Evolutionary conservation across 345 rosid genomes (phyloP).

Genomic region (Nephelium lappaceum): DNA sequence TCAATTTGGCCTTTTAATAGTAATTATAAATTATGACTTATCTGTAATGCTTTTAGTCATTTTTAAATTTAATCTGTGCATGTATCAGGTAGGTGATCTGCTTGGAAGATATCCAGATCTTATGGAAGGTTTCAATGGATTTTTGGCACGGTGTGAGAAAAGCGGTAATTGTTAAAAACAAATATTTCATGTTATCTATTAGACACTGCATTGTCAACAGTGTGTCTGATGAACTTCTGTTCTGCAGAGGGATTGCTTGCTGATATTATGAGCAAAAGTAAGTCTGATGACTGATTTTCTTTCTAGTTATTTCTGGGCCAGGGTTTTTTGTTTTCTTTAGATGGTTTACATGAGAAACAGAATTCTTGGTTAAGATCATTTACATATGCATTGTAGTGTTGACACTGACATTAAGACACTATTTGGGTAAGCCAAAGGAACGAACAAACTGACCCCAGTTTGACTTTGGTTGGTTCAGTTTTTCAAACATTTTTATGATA

Average conservation of each 20-base stretch:
- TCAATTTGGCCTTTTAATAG: conserved; percentile 2
- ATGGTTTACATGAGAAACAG: background rate
- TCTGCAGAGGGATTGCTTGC: conserved; percentile 87
- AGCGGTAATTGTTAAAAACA: conserved; percentile 51
- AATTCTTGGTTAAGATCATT: background rate
- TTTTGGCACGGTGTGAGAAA: conserved; percentile 86
- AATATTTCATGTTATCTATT: conserved; percentile 19
- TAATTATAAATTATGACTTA: background rate
- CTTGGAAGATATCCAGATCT: conserved; percentile 84
- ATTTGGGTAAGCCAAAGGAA: background rate
- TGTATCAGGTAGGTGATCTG: conserved; percentile 67
- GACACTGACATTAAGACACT: background rate
- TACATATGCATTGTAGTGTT: background rate
- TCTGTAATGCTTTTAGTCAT: conserved; percentile 17
- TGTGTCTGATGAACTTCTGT: conserved; percentile 30
- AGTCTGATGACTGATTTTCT: conserved; percentile 35
- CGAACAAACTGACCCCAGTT: background rate
- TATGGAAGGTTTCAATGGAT: conserved; percentile 80
- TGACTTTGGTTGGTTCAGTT: conserved; percentile 6
- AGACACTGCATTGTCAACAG: conserved; percentile 16
- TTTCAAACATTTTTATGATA: background rate
- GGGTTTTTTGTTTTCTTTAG: conserved; percentile 6
- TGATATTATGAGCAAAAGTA: conserved; percentile 83
- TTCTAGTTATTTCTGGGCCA: conserved; percentile 17
- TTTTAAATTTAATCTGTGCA: conserved; percentile 13